Conservation (phyloP, 768 basidiomycete species). For the Panaeolus cyanescens region DNA sequence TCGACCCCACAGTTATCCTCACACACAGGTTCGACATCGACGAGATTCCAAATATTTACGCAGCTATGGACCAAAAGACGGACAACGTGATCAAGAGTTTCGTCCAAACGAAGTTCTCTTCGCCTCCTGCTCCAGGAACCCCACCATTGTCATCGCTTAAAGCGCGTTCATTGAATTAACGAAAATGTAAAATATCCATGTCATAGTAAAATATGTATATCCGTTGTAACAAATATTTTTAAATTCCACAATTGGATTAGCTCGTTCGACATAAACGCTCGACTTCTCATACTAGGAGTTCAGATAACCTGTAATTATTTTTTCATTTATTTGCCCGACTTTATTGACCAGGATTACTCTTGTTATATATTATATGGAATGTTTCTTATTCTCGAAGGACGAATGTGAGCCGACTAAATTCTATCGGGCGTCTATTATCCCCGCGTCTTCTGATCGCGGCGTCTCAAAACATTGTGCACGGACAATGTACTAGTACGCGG, state of each 20-base stretch:
- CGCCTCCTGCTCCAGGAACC: slow-evolving; percentile 46
- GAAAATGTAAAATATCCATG: too few species aligned
- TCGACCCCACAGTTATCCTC: slow-evolving; percentile 63
- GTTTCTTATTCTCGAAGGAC: too few species aligned
- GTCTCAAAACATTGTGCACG: background rate
- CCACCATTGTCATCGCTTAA: slow-evolving; percentile 34
- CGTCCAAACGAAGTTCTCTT: slow-evolving; percentile 64
- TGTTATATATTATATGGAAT: too few species aligned
- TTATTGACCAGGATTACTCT: too few species aligned
- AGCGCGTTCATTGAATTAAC: background rate
- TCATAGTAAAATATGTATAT: background rate
- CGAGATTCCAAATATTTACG: slow-evolving; percentile 65
- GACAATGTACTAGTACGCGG: background rate
- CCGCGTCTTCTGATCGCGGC: background rate
- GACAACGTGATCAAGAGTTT: slow-evolving; percentile 72
- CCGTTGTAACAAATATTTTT: background rate
- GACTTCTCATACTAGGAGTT: too few species aligned
- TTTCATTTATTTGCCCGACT: too few species aligned
- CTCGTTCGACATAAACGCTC: too few species aligned
- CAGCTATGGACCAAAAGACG: slow-evolving; percentile 58
- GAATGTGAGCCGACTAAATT: too few species aligned
- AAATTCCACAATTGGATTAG: background rate
- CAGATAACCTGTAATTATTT: too few species aligned
- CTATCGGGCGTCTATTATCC: background rate
- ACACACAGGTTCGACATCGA: slow-evolving; percentile 65